phyloP scores from a whole-genome alignment of 2,329 filamentous ascomycete species.

The Cytospora leucostoma region DNA sequence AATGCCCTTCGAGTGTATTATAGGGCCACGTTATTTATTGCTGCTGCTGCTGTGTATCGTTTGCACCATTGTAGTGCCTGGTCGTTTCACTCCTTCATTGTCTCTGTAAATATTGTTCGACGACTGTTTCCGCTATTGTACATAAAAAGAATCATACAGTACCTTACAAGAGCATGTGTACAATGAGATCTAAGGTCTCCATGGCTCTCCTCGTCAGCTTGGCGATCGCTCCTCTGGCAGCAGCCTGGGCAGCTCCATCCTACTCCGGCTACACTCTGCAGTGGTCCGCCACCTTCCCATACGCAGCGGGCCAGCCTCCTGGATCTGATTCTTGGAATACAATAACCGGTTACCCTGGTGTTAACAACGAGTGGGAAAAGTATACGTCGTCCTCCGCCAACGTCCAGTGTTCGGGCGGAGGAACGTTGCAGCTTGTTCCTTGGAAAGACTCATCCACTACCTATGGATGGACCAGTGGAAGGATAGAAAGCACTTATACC shows the following conservation, averaged over 20 bases:
- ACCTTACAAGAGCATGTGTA: not conserved
- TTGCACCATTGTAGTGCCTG: not conserved
- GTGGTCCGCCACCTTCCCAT: slow-evolving; percentile 50
- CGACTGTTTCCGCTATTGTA: not conserved
- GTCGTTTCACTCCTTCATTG: not conserved
- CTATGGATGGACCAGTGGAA: slow-evolving; percentile 51
- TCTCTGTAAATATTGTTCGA: not conserved
- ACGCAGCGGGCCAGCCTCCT: slow-evolving; percentile 41
- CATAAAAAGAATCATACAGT: not conserved
- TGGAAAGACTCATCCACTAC: slow-evolving; percentile 37
- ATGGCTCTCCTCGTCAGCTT: slow-evolving; percentile 7
- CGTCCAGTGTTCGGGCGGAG: slow-evolving; percentile 52
- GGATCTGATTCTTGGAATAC: slow-evolving; percentile 49
- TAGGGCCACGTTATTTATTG: not conserved
- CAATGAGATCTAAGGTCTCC: not conserved
- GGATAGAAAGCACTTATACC: slow-evolving; percentile 49
- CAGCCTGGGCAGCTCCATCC: slow-evolving; percentile 42
- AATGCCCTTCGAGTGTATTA: not conserved
- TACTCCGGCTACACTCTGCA: slow-evolving; percentile 45
- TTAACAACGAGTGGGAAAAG: slow-evolving; percentile 52
- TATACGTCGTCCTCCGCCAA: slow-evolving; percentile 49
- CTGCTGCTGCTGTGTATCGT: not conserved
- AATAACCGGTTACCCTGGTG: slow-evolving; percentile 44
- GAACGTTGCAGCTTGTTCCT: slow-evolving; percentile 55
- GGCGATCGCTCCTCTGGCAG: slow-evolving; percentile 32